Percentiles rank a stretch among this genome's conserved stretches.
These are phyloP conservation scores for Medicago arabica DNA, from an alignment of 306 rosid genomes.

Conservation along the genomic window DNA sequence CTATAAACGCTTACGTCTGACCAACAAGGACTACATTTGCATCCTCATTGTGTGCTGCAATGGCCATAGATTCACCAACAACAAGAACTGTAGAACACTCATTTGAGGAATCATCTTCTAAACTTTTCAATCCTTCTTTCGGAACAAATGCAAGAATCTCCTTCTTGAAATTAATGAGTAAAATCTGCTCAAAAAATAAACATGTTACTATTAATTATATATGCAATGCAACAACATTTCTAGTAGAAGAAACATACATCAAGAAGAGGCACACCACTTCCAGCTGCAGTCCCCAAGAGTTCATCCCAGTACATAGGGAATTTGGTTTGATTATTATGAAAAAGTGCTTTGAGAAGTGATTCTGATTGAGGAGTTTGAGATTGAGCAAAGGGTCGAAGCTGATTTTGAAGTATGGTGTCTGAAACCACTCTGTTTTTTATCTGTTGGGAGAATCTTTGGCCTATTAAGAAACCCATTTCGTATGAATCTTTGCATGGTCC, in stretches of 20 bases:
- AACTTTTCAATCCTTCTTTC: slow-evolving; percentile 44
- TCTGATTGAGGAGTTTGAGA: slow-evolving; percentile 52
- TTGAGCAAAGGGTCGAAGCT: slow-evolving; percentile 72
- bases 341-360: slow-evolving; percentile 62
- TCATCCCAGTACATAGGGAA: slow-evolving; percentile 81
- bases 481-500: slow-evolving; percentile 56
- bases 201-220: background rate
- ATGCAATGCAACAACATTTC: background rate
- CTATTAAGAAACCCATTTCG: slow-evolving; percentile 67
- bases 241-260: slow-evolving; percentile 50
- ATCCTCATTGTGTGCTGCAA: slow-evolving; percentile 92
- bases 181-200: slow-evolving; percentile 57
- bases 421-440: slow-evolving; percentile 58
- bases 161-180: slow-evolving; percentile 79
- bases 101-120: slow-evolving; percentile 47
- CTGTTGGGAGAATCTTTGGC: slow-evolving; percentile 61
- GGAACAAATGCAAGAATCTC: slow-evolving; percentile 84
- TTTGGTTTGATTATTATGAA: slow-evolving; percentile 51
- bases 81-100: slow-evolving; percentile 87
- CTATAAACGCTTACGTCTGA: slow-evolving; percentile 60
- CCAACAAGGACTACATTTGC: slow-evolving; percentile 77
- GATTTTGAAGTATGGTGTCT: slow-evolving; percentile 69
- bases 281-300: slow-evolving; percentile 68
- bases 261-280: slow-evolving; percentile 74
- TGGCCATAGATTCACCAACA: slow-evolving; percentile 68